These are phyloP conservation scores for Pichia ethanolica DNA, from an alignment of 805 yeast genomes.

Conservation along the genomic window DNA sequence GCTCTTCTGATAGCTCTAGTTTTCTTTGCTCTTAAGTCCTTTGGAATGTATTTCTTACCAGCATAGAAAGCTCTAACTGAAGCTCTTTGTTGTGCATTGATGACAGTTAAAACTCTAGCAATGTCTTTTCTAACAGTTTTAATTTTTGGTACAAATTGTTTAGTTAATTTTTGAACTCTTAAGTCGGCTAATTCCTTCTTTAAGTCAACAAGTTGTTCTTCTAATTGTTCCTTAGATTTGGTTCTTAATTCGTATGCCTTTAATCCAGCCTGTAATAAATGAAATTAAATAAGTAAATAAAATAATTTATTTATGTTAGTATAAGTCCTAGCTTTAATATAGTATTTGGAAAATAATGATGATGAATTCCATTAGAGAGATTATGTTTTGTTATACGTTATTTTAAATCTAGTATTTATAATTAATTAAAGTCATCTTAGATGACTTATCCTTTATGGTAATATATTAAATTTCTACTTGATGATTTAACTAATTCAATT, in stretches of 20 bases:
- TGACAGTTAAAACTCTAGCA: constrained; percentile 95
- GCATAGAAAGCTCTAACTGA: constrained; percentile 91
- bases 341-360: too few species aligned
- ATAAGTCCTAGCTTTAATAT: neutral
- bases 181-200: constrained; percentile 94
- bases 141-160: constrained; percentile 92
- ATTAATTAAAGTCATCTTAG: too few species aligned
- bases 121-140: constrained; percentile 96
- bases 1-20: constrained; percentile 99
- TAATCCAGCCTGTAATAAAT: constrained; percentile 60
- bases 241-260: constrained; percentile 95
- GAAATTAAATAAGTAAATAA: neutral
- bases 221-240: constrained; percentile 95
- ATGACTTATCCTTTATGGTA: too few species aligned
- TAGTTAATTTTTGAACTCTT: constrained; percentile 91
- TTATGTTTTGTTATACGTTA: too few species aligned
- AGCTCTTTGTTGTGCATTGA: constrained; percentile 94
- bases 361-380: too few species aligned
- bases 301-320: neutral
- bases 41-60: constrained; percentile 93
- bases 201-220: constrained; percentile 87
- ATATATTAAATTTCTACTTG: too few species aligned
- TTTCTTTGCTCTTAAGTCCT: constrained; percentile 98
- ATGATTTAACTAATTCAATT: too few species aligned
- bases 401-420: too few species aligned